A percentile compares a stretch with the other conserved stretches of the same genome.
These are phyloP conservation scores for Tricholomella constricta DNA, from an alignment of 768 basidiomycete species.

Conservation along the genomic window DNA sequence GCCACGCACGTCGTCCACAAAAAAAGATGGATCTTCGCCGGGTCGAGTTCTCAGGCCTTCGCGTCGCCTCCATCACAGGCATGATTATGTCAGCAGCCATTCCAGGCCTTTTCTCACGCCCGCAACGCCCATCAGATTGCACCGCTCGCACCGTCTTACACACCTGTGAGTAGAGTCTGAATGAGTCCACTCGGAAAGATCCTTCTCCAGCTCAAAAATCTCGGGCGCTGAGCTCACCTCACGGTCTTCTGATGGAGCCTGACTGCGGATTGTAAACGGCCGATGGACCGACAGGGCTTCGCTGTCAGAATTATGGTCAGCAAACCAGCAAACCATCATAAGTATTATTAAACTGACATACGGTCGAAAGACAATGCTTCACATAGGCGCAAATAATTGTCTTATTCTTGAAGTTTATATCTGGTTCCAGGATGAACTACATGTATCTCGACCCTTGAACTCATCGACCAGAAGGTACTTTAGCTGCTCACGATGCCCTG, in stretches of 20 bases:
- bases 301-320: too few relatives aligned
- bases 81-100: conserved; percentile 14
- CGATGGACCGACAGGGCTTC: too few relatives aligned
- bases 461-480: too few relatives aligned
- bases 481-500: too few relatives aligned
- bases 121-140: neutral
- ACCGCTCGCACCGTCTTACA: neutral
- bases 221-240: neutral
- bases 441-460: too few relatives aligned
- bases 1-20: conserved; percentile 16
- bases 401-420: too few relatives aligned
- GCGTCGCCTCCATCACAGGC: conserved; percentile 17
- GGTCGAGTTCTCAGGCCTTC: conserved; percentile 23
- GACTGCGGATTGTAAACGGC: neutral
- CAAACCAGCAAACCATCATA: too few relatives aligned
- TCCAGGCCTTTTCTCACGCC: conserved; percentile 15
- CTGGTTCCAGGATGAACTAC: too few relatives aligned
- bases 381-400: too few relatives aligned
- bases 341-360: too few relatives aligned
- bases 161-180: neutral
- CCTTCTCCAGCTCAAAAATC: neutral
- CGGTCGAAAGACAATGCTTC: too few relatives aligned
- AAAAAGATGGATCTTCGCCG: conserved; percentile 18
- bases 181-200: neutral
- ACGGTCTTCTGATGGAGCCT: neutral